Conservation (phyloP, 441 rosid genomes). For the Geranium incanum region DNA sequence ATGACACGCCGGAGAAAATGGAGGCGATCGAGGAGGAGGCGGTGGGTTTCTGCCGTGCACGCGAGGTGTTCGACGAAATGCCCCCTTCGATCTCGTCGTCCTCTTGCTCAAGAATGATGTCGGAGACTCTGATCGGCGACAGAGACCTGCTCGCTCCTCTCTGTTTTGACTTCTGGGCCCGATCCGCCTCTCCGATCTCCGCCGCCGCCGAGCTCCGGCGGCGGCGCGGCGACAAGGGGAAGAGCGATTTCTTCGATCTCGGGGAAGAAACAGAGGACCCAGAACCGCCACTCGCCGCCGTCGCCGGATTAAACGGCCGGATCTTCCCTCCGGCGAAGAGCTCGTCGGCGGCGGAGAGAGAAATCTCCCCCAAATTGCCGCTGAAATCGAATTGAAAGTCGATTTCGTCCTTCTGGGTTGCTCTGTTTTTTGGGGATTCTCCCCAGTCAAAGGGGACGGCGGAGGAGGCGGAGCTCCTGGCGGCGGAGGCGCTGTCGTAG, state of each 20-base stretch:
- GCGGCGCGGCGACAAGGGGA: no score
- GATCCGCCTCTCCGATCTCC: no score
- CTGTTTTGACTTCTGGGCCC: no score
- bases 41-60: no score
- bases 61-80: slow-evolving; percentile 21
- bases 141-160: no score
- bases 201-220: no score
- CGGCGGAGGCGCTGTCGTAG: slow-evolving; percentile 18
- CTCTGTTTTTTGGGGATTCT: slow-evolving; percentile 37
- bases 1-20: slow-evolving; percentile 14
- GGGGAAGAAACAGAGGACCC: slow-evolving; percentile 28
- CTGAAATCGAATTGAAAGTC: slow-evolving; percentile 45
- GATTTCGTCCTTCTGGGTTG: slow-evolving; percentile 20
- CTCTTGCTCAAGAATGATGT: slow-evolving; percentile 42
- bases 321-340: slow-evolving; percentile 81
- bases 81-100: slow-evolving; percentile 18
- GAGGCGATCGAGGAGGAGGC: no score
- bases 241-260: no score
- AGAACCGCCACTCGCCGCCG: slow-evolving; percentile 40
- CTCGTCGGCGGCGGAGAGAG: slow-evolving; percentile 58
- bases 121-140: slow-evolving; percentile 15
- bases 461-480: slow-evolving; percentile 12
- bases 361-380: slow-evolving; percentile 31
- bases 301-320: slow-evolving; percentile 54
- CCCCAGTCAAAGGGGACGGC: slow-evolving; percentile 53